Conservation (phyloP, 768 basidiomycete genomes). For the Leccinellum luteum region DNA sequence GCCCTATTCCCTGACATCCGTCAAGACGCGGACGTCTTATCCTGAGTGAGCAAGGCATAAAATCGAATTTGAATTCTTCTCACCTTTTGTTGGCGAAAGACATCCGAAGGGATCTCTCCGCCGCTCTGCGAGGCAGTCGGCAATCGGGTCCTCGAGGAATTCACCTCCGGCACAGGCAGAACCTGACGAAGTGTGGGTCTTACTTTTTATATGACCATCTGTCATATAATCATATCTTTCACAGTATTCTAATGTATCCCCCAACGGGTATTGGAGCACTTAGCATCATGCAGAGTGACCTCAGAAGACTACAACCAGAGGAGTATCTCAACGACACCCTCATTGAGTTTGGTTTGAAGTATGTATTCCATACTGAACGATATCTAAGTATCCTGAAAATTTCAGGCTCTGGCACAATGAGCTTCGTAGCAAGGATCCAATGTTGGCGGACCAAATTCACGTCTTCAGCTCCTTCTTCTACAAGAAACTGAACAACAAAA, state of each 20-base stretch:
- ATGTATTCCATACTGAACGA: constrained; percentile 25
- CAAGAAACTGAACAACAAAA: constrained; percentile 75
- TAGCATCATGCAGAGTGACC: constrained; percentile 77
- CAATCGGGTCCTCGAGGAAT: constrained; percentile 14
- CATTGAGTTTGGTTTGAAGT: constrained; percentile 96
- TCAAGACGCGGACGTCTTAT: constrained; percentile 6
- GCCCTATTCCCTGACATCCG: constrained; percentile 19
- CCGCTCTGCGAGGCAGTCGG: constrained; percentile 38
- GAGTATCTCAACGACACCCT: constrained; percentile 96
- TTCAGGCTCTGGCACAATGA: constrained; percentile 67
- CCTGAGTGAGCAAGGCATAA: constrained; percentile 17
- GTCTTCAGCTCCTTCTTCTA: constrained; percentile 99
- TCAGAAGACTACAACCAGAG: constrained; percentile 66
- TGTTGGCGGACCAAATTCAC: constrained; percentile 70
- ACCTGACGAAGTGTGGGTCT: constrained; percentile 60
- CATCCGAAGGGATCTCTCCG: constrained; percentile 18
- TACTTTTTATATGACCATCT: not conserved
- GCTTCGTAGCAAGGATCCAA: constrained; percentile 52
- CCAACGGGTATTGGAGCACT: constrained; percentile 68
- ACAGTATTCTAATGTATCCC: constrained; percentile 79
- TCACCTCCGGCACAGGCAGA: constrained; percentile 34
- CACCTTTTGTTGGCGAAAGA: constrained; percentile 9
- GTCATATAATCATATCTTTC: constrained; percentile 1
- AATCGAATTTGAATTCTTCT: not conserved
- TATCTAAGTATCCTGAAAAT: constrained; percentile 3